Evolutionary conservation across 768 basidiomycete genomes (phyloP).

Genomic region (Trichaptum fuscoviolaceum): DNA sequence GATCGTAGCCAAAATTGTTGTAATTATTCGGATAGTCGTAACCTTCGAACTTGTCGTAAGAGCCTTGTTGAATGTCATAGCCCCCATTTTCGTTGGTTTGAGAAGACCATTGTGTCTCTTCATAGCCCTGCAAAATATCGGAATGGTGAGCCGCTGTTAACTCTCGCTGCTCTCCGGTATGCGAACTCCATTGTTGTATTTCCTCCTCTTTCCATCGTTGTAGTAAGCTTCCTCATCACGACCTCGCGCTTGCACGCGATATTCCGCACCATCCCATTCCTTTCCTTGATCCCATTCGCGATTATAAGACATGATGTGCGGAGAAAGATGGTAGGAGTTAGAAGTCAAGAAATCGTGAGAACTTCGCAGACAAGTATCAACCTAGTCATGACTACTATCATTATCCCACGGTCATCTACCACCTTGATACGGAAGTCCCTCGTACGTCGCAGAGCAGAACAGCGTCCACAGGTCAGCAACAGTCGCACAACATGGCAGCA

Average conservation of each 20-base stretch:
- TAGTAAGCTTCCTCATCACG: constrained; percentile 66
- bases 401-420: too few species aligned
- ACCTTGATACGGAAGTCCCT: too few species aligned
- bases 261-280: constrained; percentile 40
- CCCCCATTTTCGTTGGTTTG: constrained; percentile 4
- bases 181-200: constrained; percentile 72
- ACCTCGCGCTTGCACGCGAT: constrained; percentile 39
- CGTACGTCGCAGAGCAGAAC: too few species aligned
- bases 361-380: background rate
- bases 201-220: constrained; percentile 71
- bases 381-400: background rate
- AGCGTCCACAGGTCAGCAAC: constrained; percentile 14
- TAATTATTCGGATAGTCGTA: constrained; percentile 42
- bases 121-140: constrained; percentile 41
- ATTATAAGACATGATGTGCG: constrained; percentile 54
- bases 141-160: constrained; percentile 7
- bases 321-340: constrained; percentile 15
- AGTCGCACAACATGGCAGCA: constrained; percentile 40
- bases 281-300: constrained; percentile 88
- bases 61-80: constrained; percentile 17
- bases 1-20: constrained; percentile 27
- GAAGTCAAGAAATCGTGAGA: constrained; percentile 15
- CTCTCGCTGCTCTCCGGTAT: constrained; percentile 4
- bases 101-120: constrained; percentile 26
- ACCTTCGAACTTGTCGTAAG: constrained; percentile 17